Conservation (phyloP, 495 filamentous ascomycete species). For the Ascodesmis nigricans region DNA sequence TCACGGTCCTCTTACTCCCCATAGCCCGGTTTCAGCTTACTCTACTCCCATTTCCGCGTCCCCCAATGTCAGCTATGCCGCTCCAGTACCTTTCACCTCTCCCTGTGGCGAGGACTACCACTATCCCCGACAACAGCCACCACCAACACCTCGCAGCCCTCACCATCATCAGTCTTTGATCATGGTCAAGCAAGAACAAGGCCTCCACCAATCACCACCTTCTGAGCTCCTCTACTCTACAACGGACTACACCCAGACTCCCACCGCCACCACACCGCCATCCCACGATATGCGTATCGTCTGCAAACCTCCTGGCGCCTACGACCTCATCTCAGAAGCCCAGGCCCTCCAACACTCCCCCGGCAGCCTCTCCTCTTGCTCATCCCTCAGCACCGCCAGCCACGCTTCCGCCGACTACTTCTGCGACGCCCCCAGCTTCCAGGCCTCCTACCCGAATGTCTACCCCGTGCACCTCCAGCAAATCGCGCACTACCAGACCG, state of each 20-base stretch:
- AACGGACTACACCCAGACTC: conserved; percentile 29
- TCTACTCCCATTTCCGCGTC: too few species aligned
- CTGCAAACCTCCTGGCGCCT: conserved; percentile 20
- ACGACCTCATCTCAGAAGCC: conserved; percentile 18
- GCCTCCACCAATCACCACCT: conserved; percentile 22
- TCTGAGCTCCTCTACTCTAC: conserved; percentile 30
- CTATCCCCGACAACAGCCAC: conserved; percentile 18
- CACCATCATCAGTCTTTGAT: conserved; percentile 20
- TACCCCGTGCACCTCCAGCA: too few species aligned
- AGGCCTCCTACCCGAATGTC: too few species aligned
- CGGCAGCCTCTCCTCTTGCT: conserved; percentile 29
- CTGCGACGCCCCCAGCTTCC: conserved; percentile 16
- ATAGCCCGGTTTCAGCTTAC: too few species aligned
- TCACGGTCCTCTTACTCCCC: conserved; percentile 20
- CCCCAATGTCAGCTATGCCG: too few species aligned
- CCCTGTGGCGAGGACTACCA: too few species aligned
- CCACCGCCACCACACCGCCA: conserved; percentile 25
- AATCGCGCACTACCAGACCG: too few species aligned
- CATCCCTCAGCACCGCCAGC: conserved; percentile 20
- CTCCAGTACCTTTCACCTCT: too few species aligned
- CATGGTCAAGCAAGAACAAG: conserved; percentile 14
- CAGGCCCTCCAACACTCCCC: conserved; percentile 29
- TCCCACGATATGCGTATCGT: conserved; percentile 27
- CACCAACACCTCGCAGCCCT: conserved; percentile 21
- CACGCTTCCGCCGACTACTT: conserved; percentile 19